Base-by-base conservation (phyloP, 1,139 yeast species). In the Lodderomyces oxycetoniae region DNA sequence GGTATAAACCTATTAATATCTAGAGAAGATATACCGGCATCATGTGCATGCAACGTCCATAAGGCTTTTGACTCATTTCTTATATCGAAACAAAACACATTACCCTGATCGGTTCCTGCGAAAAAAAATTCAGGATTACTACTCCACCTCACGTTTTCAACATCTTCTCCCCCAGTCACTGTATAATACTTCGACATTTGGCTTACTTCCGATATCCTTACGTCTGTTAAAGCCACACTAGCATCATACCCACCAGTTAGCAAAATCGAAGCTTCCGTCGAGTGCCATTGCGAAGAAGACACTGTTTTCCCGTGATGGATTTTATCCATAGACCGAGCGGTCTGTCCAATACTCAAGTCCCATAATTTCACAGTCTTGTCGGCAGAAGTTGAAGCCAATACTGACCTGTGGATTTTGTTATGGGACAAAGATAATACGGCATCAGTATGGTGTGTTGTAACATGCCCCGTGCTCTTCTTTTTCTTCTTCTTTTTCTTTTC, bases 1-100 rank as follows among this genome's bases (percentile, higher is more conserved):
- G 82, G 81, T 32, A 87, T 59, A 53, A 68, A 73, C 22, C 59
- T 55, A 58, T 86, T 88, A 30, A 81, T 72, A 48, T 81, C 83
- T 48, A 93, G 72, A 3, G 93, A 72, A 8, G 96, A 82, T 41
- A 91, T 82, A 40, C 95, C 96, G 4, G 94, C 77, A 60, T 91
- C 97, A 57, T 91, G 98, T 2, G 98, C 98, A 61, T 93, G 96
- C 50, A 91, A 71, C 4, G 95, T 86, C 99, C 99, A 91, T 26
- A 91, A 52, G 17, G 96, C 88, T 46, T 73, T 76, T 34, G 73
- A 68, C 30, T 68, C 71, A 33, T 68, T 74, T 56, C 96, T 77
- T 31, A 86, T 81, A 59, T 91, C 98, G 50, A 84, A 89, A 44
- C 93, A 83, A 62, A 86, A 86, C 23, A 91, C 77, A 50, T 81